Evolutionary conservation across 2,329 filamentous ascomycete species (phyloP).

Genomic region (Fusarium luffae): DNA sequence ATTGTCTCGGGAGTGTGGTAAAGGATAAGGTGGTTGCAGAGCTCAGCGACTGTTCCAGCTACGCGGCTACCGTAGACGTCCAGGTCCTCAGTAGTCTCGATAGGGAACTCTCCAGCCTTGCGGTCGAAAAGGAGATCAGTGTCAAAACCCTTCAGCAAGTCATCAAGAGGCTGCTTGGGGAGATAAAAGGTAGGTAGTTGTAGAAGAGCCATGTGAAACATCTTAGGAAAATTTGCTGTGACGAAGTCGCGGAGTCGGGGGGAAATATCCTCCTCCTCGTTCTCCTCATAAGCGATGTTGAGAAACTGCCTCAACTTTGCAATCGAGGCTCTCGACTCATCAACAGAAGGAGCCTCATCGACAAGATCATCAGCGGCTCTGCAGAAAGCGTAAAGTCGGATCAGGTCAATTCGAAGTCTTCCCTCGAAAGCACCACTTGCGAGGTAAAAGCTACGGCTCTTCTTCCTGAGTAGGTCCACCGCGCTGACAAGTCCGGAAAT

Average conservation of each 20-base stretch:
- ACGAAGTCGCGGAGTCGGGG: constrained; percentile 51
- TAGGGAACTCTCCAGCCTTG: constrained; percentile 58
- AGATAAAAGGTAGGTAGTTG: constrained; percentile 69
- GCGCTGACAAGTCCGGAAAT: constrained; percentile 70
- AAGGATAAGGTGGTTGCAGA: constrained; percentile 75
- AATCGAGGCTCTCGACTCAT: constrained; percentile 69
- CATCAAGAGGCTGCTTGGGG: constrained; percentile 68
- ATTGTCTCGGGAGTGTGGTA: constrained; percentile 58
- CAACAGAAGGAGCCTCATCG: constrained; percentile 67
- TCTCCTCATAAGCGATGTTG: constrained; percentile 53
- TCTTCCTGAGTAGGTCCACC: constrained; percentile 66
- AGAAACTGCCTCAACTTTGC: constrained; percentile 67
- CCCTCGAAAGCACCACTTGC: constrained; percentile 77
- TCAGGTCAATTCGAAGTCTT: constrained; percentile 73
- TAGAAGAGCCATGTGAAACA: constrained; percentile 64
- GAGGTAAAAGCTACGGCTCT: constrained; percentile 79
- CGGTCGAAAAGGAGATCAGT: constrained; percentile 70
- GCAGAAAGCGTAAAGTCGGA: constrained; percentile 79
- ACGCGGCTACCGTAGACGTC: constrained; percentile 73
- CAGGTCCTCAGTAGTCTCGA: constrained; percentile 67
- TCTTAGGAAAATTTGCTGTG: constrained; percentile 61
- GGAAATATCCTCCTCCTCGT: not conserved
- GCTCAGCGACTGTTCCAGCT: constrained; percentile 76
- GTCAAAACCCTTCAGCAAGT: constrained; percentile 74
- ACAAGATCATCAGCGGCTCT: constrained; percentile 79